Base-by-base conservation (phyloP, 2,329 filamentous ascomycete genomes). In the Ceratocystis variospora region DNA sequence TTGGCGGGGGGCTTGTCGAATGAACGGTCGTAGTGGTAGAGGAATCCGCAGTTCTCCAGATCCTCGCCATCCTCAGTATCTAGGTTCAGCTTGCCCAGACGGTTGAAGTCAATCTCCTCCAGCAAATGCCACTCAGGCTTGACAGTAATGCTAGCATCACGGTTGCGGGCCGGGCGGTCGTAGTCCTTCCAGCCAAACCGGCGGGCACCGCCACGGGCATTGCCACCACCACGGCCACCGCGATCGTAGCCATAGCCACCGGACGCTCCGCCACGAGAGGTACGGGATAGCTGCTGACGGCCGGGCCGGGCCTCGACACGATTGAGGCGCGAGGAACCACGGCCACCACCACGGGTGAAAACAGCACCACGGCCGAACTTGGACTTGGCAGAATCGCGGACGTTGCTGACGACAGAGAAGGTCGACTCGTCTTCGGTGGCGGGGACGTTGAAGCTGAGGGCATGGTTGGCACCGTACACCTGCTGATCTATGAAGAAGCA, bases 101-200 rank as follows among this genome's bases (percentile, higher is more conserved):
- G 88, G 80, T 90, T 93, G 80, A 96, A 99, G 77, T 99, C 94
- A 76, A 99, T 96, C 82, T 99, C 94, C 79, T 99, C 94, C 73
- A 96, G 81, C 79, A 99, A 84, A 74, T 86, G 83, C 94, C 94
- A 99, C 76, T 96, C 92, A 25, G 92, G 85, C 79, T 95, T 95
- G 77, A 97, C 91, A 79, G 93, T 93, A 74, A 99, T 90, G 45
- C 91, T 96, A 10, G 93, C 89, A 79, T 99, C 94, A 68, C 94
- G 89, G 78, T 96, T 96, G 73, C 94, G 87, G 76, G 93, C 85
- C 68, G 94, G 94, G 86, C 97, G 97, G 80, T 99, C 94, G 75
- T 91, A 96, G 76, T 99, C 94, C 79, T 94, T 96, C 93, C 94
- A 97, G 75, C 94, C 94, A 73, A 96, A 96, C 71, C 94, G 86